Conservation (phyloP, 352 stramenopile species). For the Phytophthora niederhauseri region DNA sequence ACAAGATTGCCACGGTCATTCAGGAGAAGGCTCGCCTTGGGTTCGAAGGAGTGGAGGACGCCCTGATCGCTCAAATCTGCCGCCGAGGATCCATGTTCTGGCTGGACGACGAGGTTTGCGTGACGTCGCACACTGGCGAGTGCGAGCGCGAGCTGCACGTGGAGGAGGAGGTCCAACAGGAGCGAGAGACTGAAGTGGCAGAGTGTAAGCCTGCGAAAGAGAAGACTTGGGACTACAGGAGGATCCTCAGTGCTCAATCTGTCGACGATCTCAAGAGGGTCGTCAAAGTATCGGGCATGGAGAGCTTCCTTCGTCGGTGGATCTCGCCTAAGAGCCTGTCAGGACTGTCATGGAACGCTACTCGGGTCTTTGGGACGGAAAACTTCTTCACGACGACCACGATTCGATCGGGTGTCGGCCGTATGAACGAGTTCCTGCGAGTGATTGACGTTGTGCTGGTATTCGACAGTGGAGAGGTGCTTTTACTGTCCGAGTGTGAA, state of each 20-base stretch:
- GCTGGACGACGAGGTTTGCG: conserved; percentile 38
- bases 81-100: conserved; percentile 22
- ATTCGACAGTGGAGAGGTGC: conserved; percentile 34
- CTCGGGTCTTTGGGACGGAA: conserved; percentile 35
- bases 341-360: conserved; percentile 28
- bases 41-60: neutral
- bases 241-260: conserved; percentile 15
- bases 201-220: conserved; percentile 19
- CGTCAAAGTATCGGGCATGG: neutral
- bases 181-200: conserved; percentile 18
- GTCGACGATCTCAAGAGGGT: neutral
- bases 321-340: conserved; percentile 6
- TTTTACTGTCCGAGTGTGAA: conserved; percentile 16
- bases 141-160: conserved; percentile 59
- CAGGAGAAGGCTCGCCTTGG: neutral
- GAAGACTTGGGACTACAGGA: conserved; percentile 28
- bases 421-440: conserved; percentile 27
- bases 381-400: conserved; percentile 46
- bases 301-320: neutral
- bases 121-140: conserved; percentile 43
- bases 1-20: neutral
- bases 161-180: conserved; percentile 43
- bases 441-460: conserved; percentile 40
- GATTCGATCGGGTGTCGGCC: neutral
- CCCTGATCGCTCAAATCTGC: conserved; percentile 17